Base-by-base conservation (phyloP, 2,329 filamentous ascomycete species). In the Ophiobolus disseminans region DNA sequence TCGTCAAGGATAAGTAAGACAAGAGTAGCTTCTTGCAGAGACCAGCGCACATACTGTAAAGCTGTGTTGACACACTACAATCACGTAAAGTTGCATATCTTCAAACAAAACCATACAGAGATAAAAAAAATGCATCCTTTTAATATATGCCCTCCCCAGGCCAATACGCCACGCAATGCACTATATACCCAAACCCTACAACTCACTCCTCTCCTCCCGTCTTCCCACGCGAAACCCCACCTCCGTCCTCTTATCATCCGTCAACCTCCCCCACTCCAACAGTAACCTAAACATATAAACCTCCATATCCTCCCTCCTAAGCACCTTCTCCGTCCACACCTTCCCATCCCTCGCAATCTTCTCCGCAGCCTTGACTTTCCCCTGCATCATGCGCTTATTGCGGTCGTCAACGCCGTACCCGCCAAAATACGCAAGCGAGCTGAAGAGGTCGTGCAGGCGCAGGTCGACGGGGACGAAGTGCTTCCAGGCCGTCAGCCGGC, bases 391-490 rank as follows among this genome's bases (percentile, higher is more conserved):
- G 28, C 60, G 57, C 42, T 63, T 63, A 6, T 59, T 63, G 2
- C 59, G 38, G 3, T 56, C 62, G 10, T 62, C 54, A 6, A 63
- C 46, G 3, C 62, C 64, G 14, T 66, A 67, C 3, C 69, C 69
- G 6, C 63, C 66, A 34, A 94, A 93, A 72, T 91, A 94, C 0
- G 87, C 82, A 44, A 92, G 72, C 0, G 86, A 90, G 53, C 84
- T 85, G 76, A 89, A 90, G 31, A 94, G 74, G 1, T 83, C 88
- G 51, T 91, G 88, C 16, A 89, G 84, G 3, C 90, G 81, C 1
- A 87, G 58, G 66, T 94, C 90, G 13, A 92, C 74, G 7, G 90
- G 90, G 1, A 93, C 86, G 61, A 91, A 94, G 68, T 95, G 90
- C 35, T 86, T 76, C 90, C 90, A 95, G 0, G 90, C 83, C 48